Percentiles rank a stretch among this genome's conserved stretches.
These are phyloP conservation scores for Saccharomyces jurei DNA, from an alignment of 805 yeast species.

Conservation along the genomic window DNA sequence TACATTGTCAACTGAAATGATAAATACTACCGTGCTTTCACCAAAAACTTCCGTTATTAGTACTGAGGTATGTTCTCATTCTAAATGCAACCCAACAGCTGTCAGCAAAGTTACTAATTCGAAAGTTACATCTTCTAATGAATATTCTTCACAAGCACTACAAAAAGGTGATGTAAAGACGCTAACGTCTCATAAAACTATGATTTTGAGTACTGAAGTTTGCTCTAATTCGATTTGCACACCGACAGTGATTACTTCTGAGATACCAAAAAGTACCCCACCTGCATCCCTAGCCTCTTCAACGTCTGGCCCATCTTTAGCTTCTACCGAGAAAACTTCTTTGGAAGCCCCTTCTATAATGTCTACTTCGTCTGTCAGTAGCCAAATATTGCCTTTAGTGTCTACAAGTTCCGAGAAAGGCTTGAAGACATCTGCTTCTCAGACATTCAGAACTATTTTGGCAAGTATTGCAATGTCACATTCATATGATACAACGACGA, in stretches of 20 bases:
- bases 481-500: neutral
- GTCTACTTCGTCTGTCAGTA: neutral
- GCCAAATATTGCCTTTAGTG: neutral
- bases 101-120: neutral
- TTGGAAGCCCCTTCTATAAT: neutral
- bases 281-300: neutral
- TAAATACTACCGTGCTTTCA: neutral
- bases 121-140: neutral
- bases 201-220: conserved; percentile 13
- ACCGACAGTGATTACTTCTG: neutral
- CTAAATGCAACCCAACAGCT: conserved; percentile 4
- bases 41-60: conserved; percentile 7
- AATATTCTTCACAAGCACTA: neutral
- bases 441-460: neutral
- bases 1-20: neutral
- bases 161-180: neutral
- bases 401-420: neutral
- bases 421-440: neutral
- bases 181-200: neutral
- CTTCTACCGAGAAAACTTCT: neutral
- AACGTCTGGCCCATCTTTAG: neutral
- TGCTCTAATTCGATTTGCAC: conserved; percentile 8
- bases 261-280: neutral
- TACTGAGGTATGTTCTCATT: conserved; percentile 12
- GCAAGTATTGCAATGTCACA: neutral